Conservation (phyloP, 371 early-diverging fungal genomes). For the Mortierella sp. region DNA sequence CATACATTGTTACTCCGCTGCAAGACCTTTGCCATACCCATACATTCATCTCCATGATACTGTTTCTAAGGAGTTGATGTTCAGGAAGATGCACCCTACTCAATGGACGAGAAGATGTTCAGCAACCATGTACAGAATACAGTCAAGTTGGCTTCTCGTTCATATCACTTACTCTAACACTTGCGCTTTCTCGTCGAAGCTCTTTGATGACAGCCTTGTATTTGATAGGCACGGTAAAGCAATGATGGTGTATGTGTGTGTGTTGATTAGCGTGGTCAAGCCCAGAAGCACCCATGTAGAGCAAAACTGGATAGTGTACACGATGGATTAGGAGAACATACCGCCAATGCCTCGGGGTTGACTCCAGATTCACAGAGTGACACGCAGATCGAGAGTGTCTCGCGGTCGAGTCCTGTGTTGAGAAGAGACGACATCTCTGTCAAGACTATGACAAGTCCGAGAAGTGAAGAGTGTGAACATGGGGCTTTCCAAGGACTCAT, state of each 20-base stretch:
- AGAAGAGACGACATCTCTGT: conserved; percentile 76
- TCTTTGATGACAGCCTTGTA: conserved; percentile 72
- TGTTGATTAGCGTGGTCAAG: not conserved
- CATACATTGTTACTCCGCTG: no score
- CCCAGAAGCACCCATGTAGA: not conserved
- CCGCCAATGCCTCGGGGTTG: conserved; percentile 88
- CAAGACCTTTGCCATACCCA: no score
- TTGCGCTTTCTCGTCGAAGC: conserved; percentile 61
- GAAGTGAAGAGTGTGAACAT: not conserved
- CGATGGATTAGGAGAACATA: conserved; percentile 30
- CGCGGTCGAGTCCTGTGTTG: conserved; percentile 78
- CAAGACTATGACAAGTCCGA: conserved; percentile 55
- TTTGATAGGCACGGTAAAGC: not conserved
- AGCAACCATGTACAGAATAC: no score
- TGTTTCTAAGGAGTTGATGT: no score
- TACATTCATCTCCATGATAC: no score
- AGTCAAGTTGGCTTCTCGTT: no score
- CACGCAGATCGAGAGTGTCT: conserved; percentile 76
- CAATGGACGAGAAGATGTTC: no score
- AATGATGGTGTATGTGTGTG: not conserved
- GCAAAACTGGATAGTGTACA: not conserved
- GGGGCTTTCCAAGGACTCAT: not conserved
- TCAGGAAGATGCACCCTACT: no score
- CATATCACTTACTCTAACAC: conserved; percentile 23
- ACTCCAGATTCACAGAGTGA: conserved; percentile 79